Evolutionary conservation across 495 filamentous ascomycete species (phyloP), one percentile per base, ranked within the genome.

Genomic region (Pseudotulostoma volvatum): DNA sequence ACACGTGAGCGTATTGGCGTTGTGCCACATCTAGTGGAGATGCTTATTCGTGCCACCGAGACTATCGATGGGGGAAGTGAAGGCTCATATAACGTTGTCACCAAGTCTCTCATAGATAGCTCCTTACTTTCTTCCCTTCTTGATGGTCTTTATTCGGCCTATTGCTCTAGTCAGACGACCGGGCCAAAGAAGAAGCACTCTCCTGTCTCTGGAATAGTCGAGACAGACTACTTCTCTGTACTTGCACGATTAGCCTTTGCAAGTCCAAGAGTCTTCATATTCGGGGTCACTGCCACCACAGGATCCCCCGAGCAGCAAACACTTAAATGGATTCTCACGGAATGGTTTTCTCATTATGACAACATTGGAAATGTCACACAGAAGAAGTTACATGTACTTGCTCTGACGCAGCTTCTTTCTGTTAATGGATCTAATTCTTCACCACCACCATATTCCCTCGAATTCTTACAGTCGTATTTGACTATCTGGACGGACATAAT

Each of bases 321-420:
- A 44, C 57, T 77, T 31, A 53, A 60, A 13, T 93, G 85, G 86
- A 64, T 96, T 19, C 56, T 84, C 31, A 63, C 68, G 0, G 85
- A 92, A 55, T 97, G 90, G 90, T 93, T 95, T 59, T 56, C 59
- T 25, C 79, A 87, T 47, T 83, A 92, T 47, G 82, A 90, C 48
- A 78, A 73, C 52, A 84, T 92, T 54, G 76, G 71, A 31, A 75
- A 84, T 53, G 63, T 72, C 3, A 74, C 69, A 21, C 69, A 77
- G 31, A 74, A 81, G 57, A 97, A 97, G 57, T 67, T 95, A 8
- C 81, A 78, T 44, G 76, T 71, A 34, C 68, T 97, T 2, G 88
- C 74, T 4, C 67, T 95, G 15, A 93, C 90, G 7, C 72, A 79
- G 25, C 66, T 95, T 18, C 72, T 88, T 9, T 75, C 82, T 44